Conservation (phyloP, 1,139 yeast genomes). For the Yamadazyma aaseri region DNA sequence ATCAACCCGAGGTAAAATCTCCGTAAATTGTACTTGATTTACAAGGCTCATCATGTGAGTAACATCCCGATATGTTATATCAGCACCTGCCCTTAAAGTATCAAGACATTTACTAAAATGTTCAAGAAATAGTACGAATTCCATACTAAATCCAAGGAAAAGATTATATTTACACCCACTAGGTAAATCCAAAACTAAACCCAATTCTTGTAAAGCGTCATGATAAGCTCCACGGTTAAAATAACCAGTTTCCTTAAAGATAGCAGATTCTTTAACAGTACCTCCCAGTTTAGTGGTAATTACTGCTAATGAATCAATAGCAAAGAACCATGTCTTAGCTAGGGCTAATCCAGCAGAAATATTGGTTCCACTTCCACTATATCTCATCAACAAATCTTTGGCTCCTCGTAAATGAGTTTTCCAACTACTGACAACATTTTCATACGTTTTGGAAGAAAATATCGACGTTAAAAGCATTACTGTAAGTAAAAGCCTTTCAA, state of each 20-base stretch:
- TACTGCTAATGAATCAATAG: constrained; percentile 40
- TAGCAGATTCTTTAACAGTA: constrained; percentile 14
- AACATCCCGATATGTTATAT: constrained; percentile 15
- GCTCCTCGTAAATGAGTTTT: constrained; percentile 42
- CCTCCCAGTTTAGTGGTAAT: constrained; percentile 33
- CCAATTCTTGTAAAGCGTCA: constrained; percentile 29
- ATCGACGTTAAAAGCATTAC: constrained; percentile 36
- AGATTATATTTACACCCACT: constrained; percentile 28
- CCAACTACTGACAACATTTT: constrained; percentile 30
- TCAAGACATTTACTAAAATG: constrained; percentile 29
- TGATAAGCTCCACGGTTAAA: constrained; percentile 31
- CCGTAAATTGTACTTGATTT: constrained; percentile 20
- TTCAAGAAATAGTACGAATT: constrained; percentile 27
- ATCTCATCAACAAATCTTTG: constrained; percentile 36
- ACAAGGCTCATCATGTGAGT: constrained; percentile 27
- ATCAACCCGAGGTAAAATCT: constrained; percentile 23
- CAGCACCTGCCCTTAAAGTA: constrained; percentile 15
- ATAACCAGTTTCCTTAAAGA: constrained; percentile 35
- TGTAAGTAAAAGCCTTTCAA: constrained; percentile 39
- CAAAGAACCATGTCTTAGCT: constrained; percentile 47
- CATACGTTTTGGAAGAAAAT: constrained; percentile 32
- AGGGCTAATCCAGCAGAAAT: constrained; percentile 41
- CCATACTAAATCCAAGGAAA: constrained; percentile 33
- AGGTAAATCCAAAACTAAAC: constrained; percentile 23
- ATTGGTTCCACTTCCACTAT: constrained; percentile 19